Conservation (phyloP, 495 filamentous ascomycete species). For the Apodospora peruviana region DNA sequence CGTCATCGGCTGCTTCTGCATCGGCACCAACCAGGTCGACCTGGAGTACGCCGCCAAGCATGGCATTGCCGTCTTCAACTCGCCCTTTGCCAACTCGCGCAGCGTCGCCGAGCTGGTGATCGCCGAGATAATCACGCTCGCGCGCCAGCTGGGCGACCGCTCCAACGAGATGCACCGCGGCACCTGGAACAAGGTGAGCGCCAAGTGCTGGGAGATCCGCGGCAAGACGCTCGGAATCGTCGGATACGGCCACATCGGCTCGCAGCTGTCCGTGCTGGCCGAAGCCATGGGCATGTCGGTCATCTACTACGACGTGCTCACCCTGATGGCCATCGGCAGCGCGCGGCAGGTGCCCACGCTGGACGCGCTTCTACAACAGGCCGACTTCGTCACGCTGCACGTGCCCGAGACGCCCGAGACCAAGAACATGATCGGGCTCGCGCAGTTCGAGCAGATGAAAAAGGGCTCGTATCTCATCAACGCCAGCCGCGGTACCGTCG, state of each 20-base stretch:
- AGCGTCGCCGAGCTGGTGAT: slow-evolving; percentile 96
- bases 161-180: slow-evolving; percentile 92
- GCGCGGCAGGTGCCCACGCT: slow-evolving; percentile 76
- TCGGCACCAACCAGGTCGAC: slow-evolving; percentile 98
- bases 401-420: slow-evolving; percentile 93
- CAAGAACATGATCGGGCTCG: slow-evolving; percentile 73
- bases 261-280: slow-evolving; percentile 90
- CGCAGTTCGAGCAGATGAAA: slow-evolving; percentile 85
- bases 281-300: slow-evolving; percentile 98
- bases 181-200: slow-evolving; percentile 97
- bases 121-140: slow-evolving; percentile 83
- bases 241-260: slow-evolving; percentile 97
- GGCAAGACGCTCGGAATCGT: slow-evolving; percentile 97
- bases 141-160: slow-evolving; percentile 87
- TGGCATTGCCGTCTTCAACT: slow-evolving; percentile 98
- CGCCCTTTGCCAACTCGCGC: slow-evolving; percentile 94
- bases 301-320: slow-evolving; percentile 90
- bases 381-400: slow-evolving; percentile 92
- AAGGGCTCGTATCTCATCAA: slow-evolving; percentile 91
- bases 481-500: slow-evolving; percentile 85
- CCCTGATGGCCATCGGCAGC: slow-evolving; percentile 87
- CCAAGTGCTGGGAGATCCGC: slow-evolving; percentile 94
- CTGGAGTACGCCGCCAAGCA: slow-evolving; percentile 83
- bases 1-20: slow-evolving; percentile 98
- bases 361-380: slow-evolving; percentile 63